These are phyloP conservation scores for Penicillium subrubescens DNA, from an alignment of 495 filamentous ascomycete species.

Conservation along the genomic window DNA sequence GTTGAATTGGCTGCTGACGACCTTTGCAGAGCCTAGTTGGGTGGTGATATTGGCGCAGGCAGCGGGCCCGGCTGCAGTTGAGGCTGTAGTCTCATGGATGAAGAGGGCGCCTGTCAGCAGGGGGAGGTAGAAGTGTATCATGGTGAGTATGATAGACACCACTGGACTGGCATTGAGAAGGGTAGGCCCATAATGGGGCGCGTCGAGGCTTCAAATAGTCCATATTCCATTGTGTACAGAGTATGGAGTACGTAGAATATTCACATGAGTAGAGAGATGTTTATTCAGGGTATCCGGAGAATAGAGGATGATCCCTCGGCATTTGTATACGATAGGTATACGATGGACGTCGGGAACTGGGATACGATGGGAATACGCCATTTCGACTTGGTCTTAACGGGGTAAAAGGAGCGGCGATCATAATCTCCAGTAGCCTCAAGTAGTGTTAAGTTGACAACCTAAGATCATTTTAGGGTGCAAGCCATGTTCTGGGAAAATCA, in stretches of 20 bases:
- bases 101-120: constrained; percentile 11
- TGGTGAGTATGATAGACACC: not conserved
- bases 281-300: constrained; percentile 5
- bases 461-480: not conserved
- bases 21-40: constrained; percentile 26
- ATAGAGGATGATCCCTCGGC: constrained; percentile 12
- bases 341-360: constrained; percentile 3
- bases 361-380: constrained; percentile 4
- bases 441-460: not conserved
- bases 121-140: constrained; percentile 11
- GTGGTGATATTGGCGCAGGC: constrained; percentile 28
- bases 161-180: not conserved
- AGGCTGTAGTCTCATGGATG: constrained; percentile 8
- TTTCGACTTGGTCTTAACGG: not conserved
- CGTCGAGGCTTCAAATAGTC: constrained; percentile 7
- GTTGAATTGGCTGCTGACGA: constrained; percentile 19
- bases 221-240: not conserved
- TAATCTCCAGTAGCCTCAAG: not conserved
- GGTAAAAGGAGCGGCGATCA: not conserved
- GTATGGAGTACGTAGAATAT: not conserved
- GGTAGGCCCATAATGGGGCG: not conserved
- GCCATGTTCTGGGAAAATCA: not conserved
- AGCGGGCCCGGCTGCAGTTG: constrained; percentile 13
- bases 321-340: constrained; percentile 19
- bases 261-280: not conserved